These are phyloP conservation scores for Cynanchum wilfordii DNA, from an alignment of 257 asterid species.

Conservation along the genomic window DNA sequence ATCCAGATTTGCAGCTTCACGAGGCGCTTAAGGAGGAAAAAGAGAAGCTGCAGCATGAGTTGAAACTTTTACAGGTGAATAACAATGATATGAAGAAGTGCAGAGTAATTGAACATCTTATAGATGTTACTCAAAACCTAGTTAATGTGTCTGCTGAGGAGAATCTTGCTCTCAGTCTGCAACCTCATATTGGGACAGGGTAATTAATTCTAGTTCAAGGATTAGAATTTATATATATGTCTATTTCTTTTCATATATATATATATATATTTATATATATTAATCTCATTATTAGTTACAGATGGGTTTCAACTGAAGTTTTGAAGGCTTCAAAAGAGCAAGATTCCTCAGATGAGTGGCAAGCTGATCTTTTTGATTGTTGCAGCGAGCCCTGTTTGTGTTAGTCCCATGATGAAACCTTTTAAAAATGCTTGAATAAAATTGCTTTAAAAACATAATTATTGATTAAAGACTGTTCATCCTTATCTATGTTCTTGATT, in stretches of 20 bases:
- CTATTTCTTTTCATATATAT: too few species aligned
- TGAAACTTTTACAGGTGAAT: conserved; percentile 7
- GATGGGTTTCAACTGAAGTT: conserved; percentile 14
- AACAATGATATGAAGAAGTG: conserved; percentile 17
- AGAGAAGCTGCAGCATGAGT: conserved; percentile 20
- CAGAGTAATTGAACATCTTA: conserved; percentile 20
- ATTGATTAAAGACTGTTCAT: neutral
- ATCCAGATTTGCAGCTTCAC: conserved; percentile 14
- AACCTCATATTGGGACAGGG: conserved; percentile 13
- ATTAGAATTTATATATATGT: neutral
- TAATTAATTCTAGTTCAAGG: neutral
- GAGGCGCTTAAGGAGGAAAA: conserved; percentile 23
- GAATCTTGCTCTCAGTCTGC: conserved; percentile 8
- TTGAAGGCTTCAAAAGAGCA: conserved; percentile 2
- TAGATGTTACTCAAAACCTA: conserved; percentile 23
- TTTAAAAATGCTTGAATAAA: neutral
- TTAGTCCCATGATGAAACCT: neutral
- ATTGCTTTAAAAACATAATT: too few species aligned
- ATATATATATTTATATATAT: too few species aligned
- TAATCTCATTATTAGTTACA: neutral
- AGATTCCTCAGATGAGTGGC: conserved; percentile 16
- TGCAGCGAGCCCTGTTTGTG: conserved; percentile 17
- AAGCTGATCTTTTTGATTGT: conserved; percentile 20
- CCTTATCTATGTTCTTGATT: neutral
- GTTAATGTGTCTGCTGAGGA: conserved; percentile 17